Evolutionary conservation across 2,329 filamentous ascomycete species (phyloP).

Genomic region (Sporothrix dimorphospora): DNA sequence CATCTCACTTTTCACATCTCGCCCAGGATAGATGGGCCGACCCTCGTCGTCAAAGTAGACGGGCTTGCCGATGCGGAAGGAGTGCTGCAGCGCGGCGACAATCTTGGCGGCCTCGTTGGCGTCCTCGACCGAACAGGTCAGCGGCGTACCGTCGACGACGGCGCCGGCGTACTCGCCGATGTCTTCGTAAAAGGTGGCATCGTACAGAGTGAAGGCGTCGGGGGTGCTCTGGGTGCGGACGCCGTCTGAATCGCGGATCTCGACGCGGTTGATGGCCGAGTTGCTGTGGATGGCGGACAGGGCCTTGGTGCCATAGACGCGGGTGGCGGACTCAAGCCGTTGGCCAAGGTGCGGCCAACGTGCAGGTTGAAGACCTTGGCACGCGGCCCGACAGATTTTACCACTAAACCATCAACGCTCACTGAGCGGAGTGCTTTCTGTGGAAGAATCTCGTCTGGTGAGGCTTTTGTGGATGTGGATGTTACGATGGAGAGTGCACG

Average conservation of each 20-base stretch:
- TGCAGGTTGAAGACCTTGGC: conserved; percentile 42
- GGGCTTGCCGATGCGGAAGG: conserved; percentile 35
- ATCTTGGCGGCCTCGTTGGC: conserved; percentile 31
- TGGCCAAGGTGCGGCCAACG: conserved; percentile 42
- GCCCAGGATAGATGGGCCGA: too few relatives aligned
- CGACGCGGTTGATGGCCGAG: conserved; percentile 29
- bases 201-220: conserved; percentile 26
- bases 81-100: conserved; percentile 32
- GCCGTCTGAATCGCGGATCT: conserved; percentile 27
- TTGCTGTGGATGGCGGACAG: conserved; percentile 27
- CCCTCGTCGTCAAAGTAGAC: conserved; percentile 39
- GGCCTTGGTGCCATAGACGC: conserved; percentile 43
- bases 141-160: conserved; percentile 24
- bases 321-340: conserved; percentile 43
- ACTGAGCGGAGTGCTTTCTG: too few relatives aligned
- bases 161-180: conserved; percentile 27
- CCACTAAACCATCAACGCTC: too few relatives aligned
- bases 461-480: too few relatives aligned
- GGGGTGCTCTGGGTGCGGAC: conserved; percentile 29
- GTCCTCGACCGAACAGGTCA: conserved; percentile 28
- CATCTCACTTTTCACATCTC: too few relatives aligned
- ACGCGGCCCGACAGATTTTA: too few relatives aligned
- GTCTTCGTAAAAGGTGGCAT: conserved; percentile 24
- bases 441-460: too few relatives aligned
- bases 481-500: too few relatives aligned